A percentile compares a stretch with the other conserved stretches of the same genome.
Evolutionary conservation across 2,329 filamentous ascomycete species (phyloP).

Genomic region (Fusarium multiceps): DNA sequence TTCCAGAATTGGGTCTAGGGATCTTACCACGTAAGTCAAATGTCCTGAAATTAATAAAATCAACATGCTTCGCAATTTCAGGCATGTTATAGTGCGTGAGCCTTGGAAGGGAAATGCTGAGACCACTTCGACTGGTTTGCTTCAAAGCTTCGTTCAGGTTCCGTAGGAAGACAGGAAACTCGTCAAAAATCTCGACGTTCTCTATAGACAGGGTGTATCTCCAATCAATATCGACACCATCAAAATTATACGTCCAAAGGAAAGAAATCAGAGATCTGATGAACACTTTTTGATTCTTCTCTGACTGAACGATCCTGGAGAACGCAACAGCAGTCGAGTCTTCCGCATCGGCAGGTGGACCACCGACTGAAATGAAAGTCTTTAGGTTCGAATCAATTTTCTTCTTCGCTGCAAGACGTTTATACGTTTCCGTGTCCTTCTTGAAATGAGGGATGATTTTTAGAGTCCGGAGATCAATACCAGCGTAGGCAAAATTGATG

Average conservation of each 20-base stretch:
- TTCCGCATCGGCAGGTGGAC: constrained; percentile 55
- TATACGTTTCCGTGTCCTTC: background rate
- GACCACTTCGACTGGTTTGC: constrained; percentile 34
- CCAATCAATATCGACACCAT: constrained; percentile 19
- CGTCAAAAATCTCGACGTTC: no score
- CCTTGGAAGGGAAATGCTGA: constrained; percentile 25
- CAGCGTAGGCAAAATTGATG: constrained; percentile 32
- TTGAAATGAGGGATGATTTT: constrained; percentile 8
- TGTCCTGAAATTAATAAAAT: constrained; percentile 44
- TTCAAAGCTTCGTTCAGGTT: background rate
- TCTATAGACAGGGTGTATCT: no score
- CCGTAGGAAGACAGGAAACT: constrained; percentile 40
- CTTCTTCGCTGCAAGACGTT: background rate
- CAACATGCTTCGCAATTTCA: constrained; percentile 29
- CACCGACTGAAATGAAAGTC: constrained; percentile 48
- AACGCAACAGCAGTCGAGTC: constrained; percentile 46
- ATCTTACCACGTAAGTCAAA: constrained; percentile 21
- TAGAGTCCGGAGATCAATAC: constrained; percentile 40
- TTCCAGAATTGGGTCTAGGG: accelerated
- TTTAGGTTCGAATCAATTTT: background rate
- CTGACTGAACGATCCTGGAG: constrained; percentile 2
- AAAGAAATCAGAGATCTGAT: constrained; percentile 25
- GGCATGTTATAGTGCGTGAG: constrained; percentile 29
- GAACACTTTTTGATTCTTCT: background rate
- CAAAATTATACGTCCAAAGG: constrained; percentile 35